These are phyloP conservation scores for Paramecium tetraurelia DNA, from an alignment of 73 alveolate species.

Conservation along the genomic window DNA sequence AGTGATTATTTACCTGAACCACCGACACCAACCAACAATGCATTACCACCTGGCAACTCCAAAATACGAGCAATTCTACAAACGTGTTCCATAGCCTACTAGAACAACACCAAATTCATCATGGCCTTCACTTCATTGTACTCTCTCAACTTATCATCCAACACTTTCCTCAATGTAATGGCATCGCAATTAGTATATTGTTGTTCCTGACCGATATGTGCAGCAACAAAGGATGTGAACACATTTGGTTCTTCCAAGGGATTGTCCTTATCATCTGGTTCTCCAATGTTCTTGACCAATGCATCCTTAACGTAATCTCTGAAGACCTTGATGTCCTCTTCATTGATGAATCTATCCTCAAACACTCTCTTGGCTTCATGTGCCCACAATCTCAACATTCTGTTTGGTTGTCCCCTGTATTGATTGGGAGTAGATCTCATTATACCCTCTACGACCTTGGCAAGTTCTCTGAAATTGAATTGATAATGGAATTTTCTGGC, in stretches of 20 bases:
- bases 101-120: constrained; percentile 98
- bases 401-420: constrained; percentile 91
- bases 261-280: constrained; percentile 74
- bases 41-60: constrained; percentile 97
- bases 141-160: constrained; percentile 92
- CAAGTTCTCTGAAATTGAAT: constrained; percentile 98
- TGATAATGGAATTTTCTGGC: constrained; percentile 99
- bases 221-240: constrained; percentile 89
- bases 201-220: constrained; percentile 72
- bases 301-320: constrained; percentile 64
- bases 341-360: constrained; percentile 94
- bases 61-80: constrained; percentile 97
- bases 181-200: constrained; percentile 39
- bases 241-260: constrained; percentile 82
- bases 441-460: constrained; percentile 89
- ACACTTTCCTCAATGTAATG: constrained; percentile 85
- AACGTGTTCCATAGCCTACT: constrained; percentile 98
- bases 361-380: constrained; percentile 98
- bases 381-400: constrained; percentile 95
- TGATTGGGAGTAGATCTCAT: constrained; percentile 91
- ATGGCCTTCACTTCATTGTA: constrained; percentile 94
- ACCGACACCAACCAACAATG: constrained; percentile 99
- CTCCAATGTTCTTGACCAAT: constrained; percentile 48
- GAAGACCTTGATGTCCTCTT: constrained; percentile 86
- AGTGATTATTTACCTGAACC: constrained; percentile 99